phyloP scores from a whole-genome alignment of 2,329 filamentous ascomycete species.

The Fusarium austroafricanum region DNA sequence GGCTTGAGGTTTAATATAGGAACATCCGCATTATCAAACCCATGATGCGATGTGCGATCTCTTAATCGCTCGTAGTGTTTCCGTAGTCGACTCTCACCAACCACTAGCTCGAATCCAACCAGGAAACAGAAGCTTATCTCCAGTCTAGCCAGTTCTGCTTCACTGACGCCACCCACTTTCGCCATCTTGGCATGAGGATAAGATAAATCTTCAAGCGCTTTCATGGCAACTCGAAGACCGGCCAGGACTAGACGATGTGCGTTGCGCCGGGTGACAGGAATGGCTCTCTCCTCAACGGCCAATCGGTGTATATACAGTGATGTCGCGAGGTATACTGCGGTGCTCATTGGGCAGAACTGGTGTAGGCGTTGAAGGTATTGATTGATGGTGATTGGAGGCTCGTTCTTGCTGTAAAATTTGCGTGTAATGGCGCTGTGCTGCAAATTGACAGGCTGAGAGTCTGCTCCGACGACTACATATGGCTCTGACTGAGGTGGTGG shows the following conservation, averaged over 20 bases:
- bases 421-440: conserved; percentile 89
- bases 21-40: conserved; percentile 44
- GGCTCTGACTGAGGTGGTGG: conserved; percentile 55
- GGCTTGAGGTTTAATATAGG: conserved; percentile 47
- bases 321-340: conserved; percentile 90
- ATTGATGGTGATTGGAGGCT: conserved; percentile 83
- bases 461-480: conserved; percentile 72
- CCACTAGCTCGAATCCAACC: conserved; percentile 84
- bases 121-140: conserved; percentile 93
- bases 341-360: conserved; percentile 91
- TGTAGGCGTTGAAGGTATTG: conserved; percentile 91
- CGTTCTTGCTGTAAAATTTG: conserved; percentile 91
- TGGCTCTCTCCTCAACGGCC: conserved; percentile 78
- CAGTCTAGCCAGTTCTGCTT: conserved; percentile 81
- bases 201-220: conserved; percentile 91
- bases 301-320: conserved; percentile 88
- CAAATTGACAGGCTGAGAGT: conserved; percentile 77
- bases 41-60: conserved; percentile 45
- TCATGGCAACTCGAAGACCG: conserved; percentile 88
- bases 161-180: conserved; percentile 88
- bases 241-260: conserved; percentile 88
- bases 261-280: conserved; percentile 85
- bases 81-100: conserved; percentile 49
- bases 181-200: conserved; percentile 88
- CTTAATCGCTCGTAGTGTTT: conserved; percentile 51